Percentiles rank a stretch among this genome's conserved stretches.
Evolutionary conservation across 2,329 filamentous ascomycete species (phyloP).

Genomic region (Colletotrichum scovillei): DNA sequence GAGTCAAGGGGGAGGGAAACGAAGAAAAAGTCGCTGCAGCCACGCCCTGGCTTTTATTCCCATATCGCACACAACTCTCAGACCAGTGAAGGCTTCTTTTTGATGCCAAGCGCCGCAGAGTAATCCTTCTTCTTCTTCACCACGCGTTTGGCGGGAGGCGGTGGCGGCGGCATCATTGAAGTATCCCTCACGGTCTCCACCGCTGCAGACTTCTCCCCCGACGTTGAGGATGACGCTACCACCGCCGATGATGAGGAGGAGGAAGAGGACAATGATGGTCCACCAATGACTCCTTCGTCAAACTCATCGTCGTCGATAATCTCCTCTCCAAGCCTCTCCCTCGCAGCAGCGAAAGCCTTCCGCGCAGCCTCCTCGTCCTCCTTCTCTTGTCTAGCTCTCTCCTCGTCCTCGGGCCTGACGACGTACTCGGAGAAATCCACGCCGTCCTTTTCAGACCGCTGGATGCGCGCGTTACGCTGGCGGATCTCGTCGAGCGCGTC

Average conservation of each 20-base stretch:
- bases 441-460: constrained; percentile 78
- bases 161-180: constrained; percentile 44
- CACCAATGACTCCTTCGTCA: background rate
- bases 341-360: constrained; percentile 77
- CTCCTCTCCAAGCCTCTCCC: constrained; percentile 65
- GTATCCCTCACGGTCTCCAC: constrained; percentile 46
- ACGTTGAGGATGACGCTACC: constrained; percentile 30
- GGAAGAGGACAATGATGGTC: constrained; percentile 11
- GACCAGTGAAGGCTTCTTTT: constrained; percentile 78
- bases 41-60: background rate
- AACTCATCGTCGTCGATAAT: constrained; percentile 46
- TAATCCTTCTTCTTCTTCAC: constrained; percentile 91
- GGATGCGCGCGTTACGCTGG: constrained; percentile 88
- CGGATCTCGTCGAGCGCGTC: constrained; percentile 96
- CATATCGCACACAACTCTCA: constrained; percentile 41
- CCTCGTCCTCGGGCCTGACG: constrained; percentile 66
- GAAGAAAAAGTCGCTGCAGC: background rate
- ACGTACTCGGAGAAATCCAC: constrained; percentile 68
- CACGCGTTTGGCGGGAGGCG: constrained; percentile 78
- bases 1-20: background rate
- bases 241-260: constrained; percentile 25
- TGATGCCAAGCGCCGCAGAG: constrained; percentile 81
- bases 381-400: constrained; percentile 74
- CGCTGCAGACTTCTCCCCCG: constrained; percentile 37
- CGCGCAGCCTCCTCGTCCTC: constrained; percentile 88